Conservation (phyloP, 139 green algal species). For the Picochlorum sp. region DNA sequence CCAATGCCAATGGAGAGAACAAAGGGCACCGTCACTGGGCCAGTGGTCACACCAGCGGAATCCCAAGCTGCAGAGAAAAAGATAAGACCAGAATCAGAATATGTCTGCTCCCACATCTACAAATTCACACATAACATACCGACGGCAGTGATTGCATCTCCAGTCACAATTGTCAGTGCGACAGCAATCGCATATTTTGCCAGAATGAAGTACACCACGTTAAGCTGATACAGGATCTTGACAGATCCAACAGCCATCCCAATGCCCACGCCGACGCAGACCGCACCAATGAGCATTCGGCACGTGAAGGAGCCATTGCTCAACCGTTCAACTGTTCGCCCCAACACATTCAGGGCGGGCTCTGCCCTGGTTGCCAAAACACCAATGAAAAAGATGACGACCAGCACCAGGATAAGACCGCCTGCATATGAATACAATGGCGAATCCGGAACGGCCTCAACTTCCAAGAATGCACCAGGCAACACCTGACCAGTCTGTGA, state of each 20-base stretch:
- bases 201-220: constrained; percentile 42
- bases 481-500: constrained; percentile 28
- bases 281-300: constrained; percentile 32
- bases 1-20: constrained; percentile 33
- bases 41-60: constrained; percentile 16
- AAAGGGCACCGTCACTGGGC: constrained; percentile 28
- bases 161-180: constrained; percentile 17
- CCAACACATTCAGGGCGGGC: constrained; percentile 42
- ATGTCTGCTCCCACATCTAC: too few relatives aligned
- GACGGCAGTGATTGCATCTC: constrained; percentile 33
- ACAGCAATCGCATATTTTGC: constrained; percentile 36
- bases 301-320: constrained; percentile 27
- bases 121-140: too few relatives aligned
- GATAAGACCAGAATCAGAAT: too few relatives aligned
- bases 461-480: constrained; percentile 24
- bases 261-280: constrained; percentile 32
- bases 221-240: constrained; percentile 40
- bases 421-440: constrained; percentile 25
- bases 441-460: background rate
- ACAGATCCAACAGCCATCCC: constrained; percentile 32
- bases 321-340: constrained; percentile 37
- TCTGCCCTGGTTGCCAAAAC: constrained; percentile 36
- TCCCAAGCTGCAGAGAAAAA: constrained; percentile 26
- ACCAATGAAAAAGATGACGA: constrained; percentile 25
- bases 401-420: constrained; percentile 23